Base-by-base conservation (phyloP, 768 basidiomycete genomes). In the Grammothele lineata region DNA sequence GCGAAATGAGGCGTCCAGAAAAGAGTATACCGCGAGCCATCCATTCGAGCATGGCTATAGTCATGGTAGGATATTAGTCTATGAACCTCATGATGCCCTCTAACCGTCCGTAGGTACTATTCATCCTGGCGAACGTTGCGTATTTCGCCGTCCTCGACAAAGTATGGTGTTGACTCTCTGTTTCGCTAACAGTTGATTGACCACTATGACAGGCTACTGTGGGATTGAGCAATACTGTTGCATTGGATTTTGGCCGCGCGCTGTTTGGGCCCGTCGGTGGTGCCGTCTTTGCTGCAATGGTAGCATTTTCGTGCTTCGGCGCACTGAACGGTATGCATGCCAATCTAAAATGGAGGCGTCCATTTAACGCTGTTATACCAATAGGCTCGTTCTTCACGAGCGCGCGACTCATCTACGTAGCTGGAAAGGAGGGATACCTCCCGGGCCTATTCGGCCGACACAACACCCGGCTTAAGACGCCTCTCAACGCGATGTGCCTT, bases 71-170 rank as follows among this genome's bases (percentile, higher is more conserved):
- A 67, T n/a, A n/a, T n/a, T n/a, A n/a, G n/a, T n/a, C n/a, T n/a
- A n/a, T n/a, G n/a, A n/a, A n/a, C n/a, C n/a, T n/a, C n/a, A n/a
- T n/a, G n/a, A n/a, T n/a, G n/a, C n/a, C n/a, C n/a, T n/a, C n/a
- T n/a, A n/a, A n/a, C n/a, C n/a, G 25, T 18, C 33, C 6, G 37
- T 52, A 92, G 89, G 43, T 77, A 11, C 71, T 94, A 37, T 96
- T 93, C 62, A 59, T 93, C 11, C 69, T 85, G 15, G 83, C 87
- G 5, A 97, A 98, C 63, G 53, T 95, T 11, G 81, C 92, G 0
- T 99, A 98, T 67, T 93, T 97, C 51, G 81, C 91, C 22, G 90
- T 97, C 8, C 76, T 99, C n/a, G 86, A 92, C 64, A 84, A 84
- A 73, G 85, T 82, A 57, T 40, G 61, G 23, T 24, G 43, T 14